Evolutionary conservation across 169 alveolate species (phyloP), one percentile per base, ranked within the genome.

Genomic region (Babesia divergens): DNA sequence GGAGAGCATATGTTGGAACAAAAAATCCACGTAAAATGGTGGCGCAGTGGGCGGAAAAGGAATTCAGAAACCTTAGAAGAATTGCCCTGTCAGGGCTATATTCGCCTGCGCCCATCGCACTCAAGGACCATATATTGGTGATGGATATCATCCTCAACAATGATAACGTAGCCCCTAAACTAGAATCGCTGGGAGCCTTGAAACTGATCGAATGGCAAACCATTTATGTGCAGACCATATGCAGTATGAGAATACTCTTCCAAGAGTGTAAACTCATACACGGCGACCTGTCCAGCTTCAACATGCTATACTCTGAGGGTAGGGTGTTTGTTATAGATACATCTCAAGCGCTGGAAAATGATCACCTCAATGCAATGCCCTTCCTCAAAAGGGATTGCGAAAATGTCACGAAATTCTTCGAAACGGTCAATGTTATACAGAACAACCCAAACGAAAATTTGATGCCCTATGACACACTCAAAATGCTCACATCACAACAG

Each of bases 11-110:
- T 77, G 92, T 87, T 26, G 87, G 84, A 49, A 87, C 90, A 38
- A 89, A 96, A 54, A 98, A 98, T 71, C 99, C 99, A 13, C 87
- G 99, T 52, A 97, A 97, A 84, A 98, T 97, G 99, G 99, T 97
- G 1, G 91, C 94, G 46, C 96, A 95, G 67, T 98, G 99, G 99
- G 98, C 99, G 31, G 99, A 97, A 91, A 98, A 98, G 91, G 99
- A 97, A 84, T 91, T 94, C 54, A 79, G 99, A 59, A 97, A 98
- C 82, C 84, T 96, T 50, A 92, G 95, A 81, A 91, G 99, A 65
- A 83, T 97, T 18, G 85, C 91, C 50, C 83, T 90, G 68, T 89
- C 95, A 40, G 96, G 97, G 42, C 54, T 95, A 58, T 91, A 95
- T 74, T 93, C 97, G 40, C 99, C 99, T 14, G 90, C 91, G 32